Evolutionary conservation across 164 flowering plant species (phyloP).

Genomic region (Houttuynia cordata): DNA sequence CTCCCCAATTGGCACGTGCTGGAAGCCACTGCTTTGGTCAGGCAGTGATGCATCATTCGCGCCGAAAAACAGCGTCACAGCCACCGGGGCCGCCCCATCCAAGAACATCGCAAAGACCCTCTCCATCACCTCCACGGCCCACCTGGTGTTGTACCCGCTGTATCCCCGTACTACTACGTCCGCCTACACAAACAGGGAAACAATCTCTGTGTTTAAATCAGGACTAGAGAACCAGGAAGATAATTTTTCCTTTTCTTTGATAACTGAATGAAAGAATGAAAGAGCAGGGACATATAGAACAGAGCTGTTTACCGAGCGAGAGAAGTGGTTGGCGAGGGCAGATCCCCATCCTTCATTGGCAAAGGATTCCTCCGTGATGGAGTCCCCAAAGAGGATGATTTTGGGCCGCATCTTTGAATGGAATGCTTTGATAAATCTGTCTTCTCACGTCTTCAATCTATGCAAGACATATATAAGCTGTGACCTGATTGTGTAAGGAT

Average conservation of each 20-base stretch:
- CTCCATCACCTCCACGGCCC: too few relatives aligned
- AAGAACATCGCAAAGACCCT: too few relatives aligned
- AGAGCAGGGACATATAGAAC: background rate
- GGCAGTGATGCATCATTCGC: slow-evolving; percentile 77
- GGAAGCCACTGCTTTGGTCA: slow-evolving; percentile 47
- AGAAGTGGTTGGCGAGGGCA: slow-evolving; percentile 49
- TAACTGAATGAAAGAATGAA: background rate
- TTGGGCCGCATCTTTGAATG: slow-evolving; percentile 44
- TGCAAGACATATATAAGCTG: too few relatives aligned
- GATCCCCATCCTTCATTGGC: slow-evolving; percentile 69
- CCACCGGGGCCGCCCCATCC: slow-evolving; percentile 37
- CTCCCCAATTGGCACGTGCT: slow-evolving; percentile 66
- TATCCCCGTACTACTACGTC: slow-evolving; percentile 79
- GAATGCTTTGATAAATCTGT: too few relatives aligned
- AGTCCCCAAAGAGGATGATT: slow-evolving; percentile 75
- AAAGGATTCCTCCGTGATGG: slow-evolving; percentile 76
- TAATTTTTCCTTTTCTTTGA: too few relatives aligned
- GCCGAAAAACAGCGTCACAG: slow-evolving; percentile 73
- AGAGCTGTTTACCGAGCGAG: slow-evolving; percentile 37
- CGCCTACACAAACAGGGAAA: slow-evolving; percentile 20
- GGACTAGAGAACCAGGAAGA: too few relatives aligned
- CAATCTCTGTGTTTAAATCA: too few relatives aligned
- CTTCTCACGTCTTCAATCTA: too few relatives aligned
- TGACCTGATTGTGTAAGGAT: too few relatives aligned
- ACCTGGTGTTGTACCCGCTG: slow-evolving; percentile 79